phyloP scores from a whole-genome alignment of 2,329 filamentous ascomycete species.

The Sporothrix luriei region DNA sequence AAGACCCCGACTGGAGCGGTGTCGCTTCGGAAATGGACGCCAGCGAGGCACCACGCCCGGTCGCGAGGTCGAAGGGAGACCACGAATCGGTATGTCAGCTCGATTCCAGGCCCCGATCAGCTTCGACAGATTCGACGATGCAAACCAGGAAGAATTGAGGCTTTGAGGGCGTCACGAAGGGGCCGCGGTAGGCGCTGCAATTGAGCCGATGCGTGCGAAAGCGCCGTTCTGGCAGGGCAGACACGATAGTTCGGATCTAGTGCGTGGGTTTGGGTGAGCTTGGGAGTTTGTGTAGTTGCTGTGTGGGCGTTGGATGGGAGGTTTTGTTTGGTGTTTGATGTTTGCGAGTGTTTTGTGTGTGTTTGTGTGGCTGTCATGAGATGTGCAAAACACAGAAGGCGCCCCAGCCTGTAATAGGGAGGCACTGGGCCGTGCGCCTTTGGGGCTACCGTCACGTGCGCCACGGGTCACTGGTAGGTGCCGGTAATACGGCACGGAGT shows the following conservation, averaged over 20 bases:
- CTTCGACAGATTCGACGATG: background rate
- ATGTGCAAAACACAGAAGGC: slow-evolving; percentile 22
- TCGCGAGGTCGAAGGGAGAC: background rate
- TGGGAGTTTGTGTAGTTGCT: background rate
- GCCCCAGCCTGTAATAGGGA: slow-evolving; percentile 14
- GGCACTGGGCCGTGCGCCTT: slow-evolving; percentile 19
- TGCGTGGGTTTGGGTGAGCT: background rate
- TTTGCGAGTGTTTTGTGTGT: slow-evolving; percentile 1
- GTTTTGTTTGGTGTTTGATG: background rate
- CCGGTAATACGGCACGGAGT: background rate
- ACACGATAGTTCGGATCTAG: slow-evolving; percentile 11
- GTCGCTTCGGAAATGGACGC: background rate
- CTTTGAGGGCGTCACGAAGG: slow-evolving; percentile 4
- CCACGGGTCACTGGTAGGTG: background rate
- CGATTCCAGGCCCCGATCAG: background rate
- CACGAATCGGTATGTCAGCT: background rate
- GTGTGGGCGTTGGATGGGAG: too few species aligned
- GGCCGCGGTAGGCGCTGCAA: background rate
- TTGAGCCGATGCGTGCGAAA: slow-evolving; percentile 2
- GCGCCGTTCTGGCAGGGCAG: background rate
- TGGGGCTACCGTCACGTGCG: slow-evolving; percentile 22
- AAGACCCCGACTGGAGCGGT: background rate
- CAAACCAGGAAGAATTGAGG: background rate
- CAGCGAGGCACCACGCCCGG: slow-evolving; percentile 8
- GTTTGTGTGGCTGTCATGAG: slow-evolving; percentile 15